Evolutionary conservation across 1,284 basidiomycete genomes (phyloP).

Genomic region (Mixia osmundae): DNA sequence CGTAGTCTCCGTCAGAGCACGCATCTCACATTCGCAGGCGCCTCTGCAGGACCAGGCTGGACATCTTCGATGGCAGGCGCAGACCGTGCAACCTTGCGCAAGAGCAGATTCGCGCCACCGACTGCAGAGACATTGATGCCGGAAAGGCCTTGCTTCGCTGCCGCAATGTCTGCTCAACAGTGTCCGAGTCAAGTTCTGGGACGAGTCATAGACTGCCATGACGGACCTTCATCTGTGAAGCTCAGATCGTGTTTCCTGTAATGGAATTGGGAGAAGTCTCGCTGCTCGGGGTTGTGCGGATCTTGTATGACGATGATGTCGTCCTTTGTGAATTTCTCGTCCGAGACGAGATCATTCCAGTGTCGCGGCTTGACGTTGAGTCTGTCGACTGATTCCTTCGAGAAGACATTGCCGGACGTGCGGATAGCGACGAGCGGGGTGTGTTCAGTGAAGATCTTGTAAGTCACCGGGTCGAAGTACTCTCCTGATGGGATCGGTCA

Average conservation of each 20-base stretch:
- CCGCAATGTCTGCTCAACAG: too few relatives aligned
- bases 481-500: conserved; percentile 1
- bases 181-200: too few relatives aligned
- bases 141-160: conserved; percentile 13
- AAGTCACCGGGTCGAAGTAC: conserved; percentile 25
- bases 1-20: too few relatives aligned
- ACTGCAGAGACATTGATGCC: conserved; percentile 19
- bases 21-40: too few relatives aligned
- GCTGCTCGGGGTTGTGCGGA: conserved; percentile 20
- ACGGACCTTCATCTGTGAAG: conserved; percentile 12
- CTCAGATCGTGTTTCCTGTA: conserved; percentile 21
- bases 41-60: too few relatives aligned
- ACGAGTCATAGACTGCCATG: too few relatives aligned
- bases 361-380: conserved; percentile 41
- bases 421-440: conserved; percentile 24
- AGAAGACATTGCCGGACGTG: conserved; percentile 55
- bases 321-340: conserved; percentile 48
- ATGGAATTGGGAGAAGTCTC: conserved; percentile 18
- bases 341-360: conserved; percentile 61
- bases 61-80: too few relatives aligned
- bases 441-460: conserved; percentile 30
- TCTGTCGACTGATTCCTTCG: conserved; percentile 40
- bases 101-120: conserved; percentile 18
- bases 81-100: too few relatives aligned
- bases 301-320: conserved; percentile 18